Conservation (phyloP, 2,329 filamentous ascomycete genomes). For the Neofusicoccum parvum region DNA sequence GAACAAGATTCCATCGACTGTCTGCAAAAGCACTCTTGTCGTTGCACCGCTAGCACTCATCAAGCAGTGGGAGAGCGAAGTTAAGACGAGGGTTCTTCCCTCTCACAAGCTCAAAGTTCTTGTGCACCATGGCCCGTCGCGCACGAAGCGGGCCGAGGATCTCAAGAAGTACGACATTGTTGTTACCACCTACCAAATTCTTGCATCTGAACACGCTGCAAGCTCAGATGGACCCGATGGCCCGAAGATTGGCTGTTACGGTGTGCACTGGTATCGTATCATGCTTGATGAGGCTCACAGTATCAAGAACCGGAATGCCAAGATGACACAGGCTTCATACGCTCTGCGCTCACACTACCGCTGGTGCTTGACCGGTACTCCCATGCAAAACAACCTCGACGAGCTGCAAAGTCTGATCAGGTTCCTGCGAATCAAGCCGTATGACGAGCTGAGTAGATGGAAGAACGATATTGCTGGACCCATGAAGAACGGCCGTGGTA, state of each 20-base stretch:
- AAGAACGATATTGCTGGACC: conserved; percentile 87
- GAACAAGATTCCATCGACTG: conserved; percentile 63
- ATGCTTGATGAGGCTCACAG: conserved; percentile 97
- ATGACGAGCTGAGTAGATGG: conserved; percentile 83
- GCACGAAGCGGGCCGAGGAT: conserved; percentile 76
- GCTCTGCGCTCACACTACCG: conserved; percentile 82
- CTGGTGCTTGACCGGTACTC: conserved; percentile 95
- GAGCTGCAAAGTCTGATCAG: conserved; percentile 92
- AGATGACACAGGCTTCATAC: conserved; percentile 90
- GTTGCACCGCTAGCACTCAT: conserved; percentile 93
- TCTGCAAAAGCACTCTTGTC: conserved; percentile 82
- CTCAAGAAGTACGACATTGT: conserved; percentile 89
- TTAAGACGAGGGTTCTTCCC: conserved; percentile 75
- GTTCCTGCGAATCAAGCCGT: conserved; percentile 90
- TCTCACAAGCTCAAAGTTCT: conserved; percentile 75
- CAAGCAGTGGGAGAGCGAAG: conserved; percentile 95
- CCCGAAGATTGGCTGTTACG: conserved; percentile 80
- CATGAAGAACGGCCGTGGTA: conserved; percentile 86
- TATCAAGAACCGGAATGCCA: conserved; percentile 97
- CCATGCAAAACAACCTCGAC: conserved; percentile 97
- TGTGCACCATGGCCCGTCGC: conserved; percentile 86
- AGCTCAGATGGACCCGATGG: conserved; percentile 63
- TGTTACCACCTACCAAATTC: conserved; percentile 93
- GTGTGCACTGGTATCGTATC: conserved; percentile 90
- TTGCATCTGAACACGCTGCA: conserved; percentile 84